These are phyloP conservation scores for Metschnikowia anglica DNA, from an alignment of 805 yeast genomes.

Conservation along the genomic window DNA sequence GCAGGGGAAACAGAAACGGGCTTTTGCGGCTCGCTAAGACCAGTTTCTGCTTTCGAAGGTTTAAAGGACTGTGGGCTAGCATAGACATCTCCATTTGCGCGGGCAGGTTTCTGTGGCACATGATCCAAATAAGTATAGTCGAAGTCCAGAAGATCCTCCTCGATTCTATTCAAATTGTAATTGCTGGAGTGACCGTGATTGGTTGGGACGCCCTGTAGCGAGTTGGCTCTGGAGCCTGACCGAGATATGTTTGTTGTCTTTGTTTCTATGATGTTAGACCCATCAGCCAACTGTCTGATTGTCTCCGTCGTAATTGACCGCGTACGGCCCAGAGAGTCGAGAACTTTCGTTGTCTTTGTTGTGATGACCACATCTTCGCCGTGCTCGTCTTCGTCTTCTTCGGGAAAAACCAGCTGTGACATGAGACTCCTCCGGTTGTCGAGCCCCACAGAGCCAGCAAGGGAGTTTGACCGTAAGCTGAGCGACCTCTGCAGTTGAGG, in stretches of 20 bases:
- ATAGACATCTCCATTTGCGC: too few relatives aligned
- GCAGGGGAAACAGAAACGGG: slow-evolving; percentile 1
- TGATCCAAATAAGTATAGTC: slow-evolving; percentile 42
- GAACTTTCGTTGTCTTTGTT: slow-evolving; percentile 50
- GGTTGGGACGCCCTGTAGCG: slow-evolving; percentile 17
- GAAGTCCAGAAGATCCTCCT: slow-evolving; percentile 43
- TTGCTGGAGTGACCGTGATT: slow-evolving; percentile 18
- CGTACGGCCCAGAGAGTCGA: slow-evolving; percentile 52
- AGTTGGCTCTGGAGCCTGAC: slow-evolving; percentile 28
- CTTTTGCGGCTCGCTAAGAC: neutral
- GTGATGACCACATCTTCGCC: slow-evolving; percentile 30
- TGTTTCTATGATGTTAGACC: slow-evolving; percentile 43
- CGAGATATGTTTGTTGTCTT: slow-evolving; percentile 42
- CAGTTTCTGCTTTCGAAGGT: neutral
- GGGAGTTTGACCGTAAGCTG: slow-evolving; percentile 12
- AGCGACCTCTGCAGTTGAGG: slow-evolving; percentile 18
- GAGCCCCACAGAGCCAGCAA: slow-evolving; percentile 11
- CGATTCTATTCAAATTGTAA: slow-evolving; percentile 37
- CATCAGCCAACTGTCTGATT: slow-evolving; percentile 46
- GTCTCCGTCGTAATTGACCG: slow-evolving; percentile 56
- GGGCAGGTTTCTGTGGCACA: slow-evolving; percentile 7
- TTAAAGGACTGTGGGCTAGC: neutral
- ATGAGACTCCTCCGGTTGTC: slow-evolving; percentile 3
- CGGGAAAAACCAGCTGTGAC: slow-evolving; percentile 12
- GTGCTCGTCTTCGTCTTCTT: slow-evolving; percentile 23